A percentile compares a stretch with the other conserved stretches of the same genome.
These are phyloP conservation scores for Chytriomyces sp. DNA, from an alignment of 192 early-diverging fungal genomes.

Conservation along the genomic window DNA sequence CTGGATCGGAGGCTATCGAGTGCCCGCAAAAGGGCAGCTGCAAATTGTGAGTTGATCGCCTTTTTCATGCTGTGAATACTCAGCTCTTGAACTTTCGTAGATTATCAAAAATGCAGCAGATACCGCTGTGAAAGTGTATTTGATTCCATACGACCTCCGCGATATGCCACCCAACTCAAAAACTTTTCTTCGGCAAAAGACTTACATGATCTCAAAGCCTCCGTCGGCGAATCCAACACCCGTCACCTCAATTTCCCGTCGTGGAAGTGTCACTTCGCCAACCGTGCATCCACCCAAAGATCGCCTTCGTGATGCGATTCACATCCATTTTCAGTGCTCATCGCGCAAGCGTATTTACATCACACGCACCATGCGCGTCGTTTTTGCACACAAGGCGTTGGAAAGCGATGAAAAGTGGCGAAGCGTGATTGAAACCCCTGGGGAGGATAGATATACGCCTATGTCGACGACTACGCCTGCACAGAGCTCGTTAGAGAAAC, in stretches of 20 bases:
- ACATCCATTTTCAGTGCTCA: conserved; percentile 69
- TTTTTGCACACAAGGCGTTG: conserved; percentile 68
- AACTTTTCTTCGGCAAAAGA: conserved; percentile 81
- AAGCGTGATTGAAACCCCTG: conserved; percentile 64
- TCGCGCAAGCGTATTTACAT: conserved; percentile 63
- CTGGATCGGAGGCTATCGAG: conserved; percentile 60
- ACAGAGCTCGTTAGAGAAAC: background rate
- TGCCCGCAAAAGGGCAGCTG: conserved; percentile 73
- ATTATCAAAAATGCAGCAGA: conserved; percentile 79
- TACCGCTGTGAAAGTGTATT: conserved; percentile 77
- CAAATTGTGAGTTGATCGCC: conserved; percentile 59
- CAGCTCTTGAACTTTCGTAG: conserved; percentile 18
- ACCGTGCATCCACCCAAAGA: conserved; percentile 18
- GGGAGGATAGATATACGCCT: conserved; percentile 47
- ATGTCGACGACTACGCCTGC: background rate
- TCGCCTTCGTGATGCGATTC: conserved; percentile 73
- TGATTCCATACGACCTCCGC: conserved; percentile 77
- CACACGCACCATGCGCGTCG: conserved; percentile 67
- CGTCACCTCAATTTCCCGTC: background rate
- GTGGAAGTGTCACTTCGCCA: background rate
- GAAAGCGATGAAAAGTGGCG: conserved; percentile 68
- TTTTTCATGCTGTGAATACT: background rate
- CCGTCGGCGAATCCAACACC: conserved; percentile 2
- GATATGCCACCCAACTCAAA: conserved; percentile 74
- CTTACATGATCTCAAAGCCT: conserved; percentile 46